Percentiles rank a stretch among this genome's conserved stretches.
These are phyloP conservation scores for Vigna trinervia DNA, from an alignment of 306 rosid species.

Conservation along the genomic window DNA sequence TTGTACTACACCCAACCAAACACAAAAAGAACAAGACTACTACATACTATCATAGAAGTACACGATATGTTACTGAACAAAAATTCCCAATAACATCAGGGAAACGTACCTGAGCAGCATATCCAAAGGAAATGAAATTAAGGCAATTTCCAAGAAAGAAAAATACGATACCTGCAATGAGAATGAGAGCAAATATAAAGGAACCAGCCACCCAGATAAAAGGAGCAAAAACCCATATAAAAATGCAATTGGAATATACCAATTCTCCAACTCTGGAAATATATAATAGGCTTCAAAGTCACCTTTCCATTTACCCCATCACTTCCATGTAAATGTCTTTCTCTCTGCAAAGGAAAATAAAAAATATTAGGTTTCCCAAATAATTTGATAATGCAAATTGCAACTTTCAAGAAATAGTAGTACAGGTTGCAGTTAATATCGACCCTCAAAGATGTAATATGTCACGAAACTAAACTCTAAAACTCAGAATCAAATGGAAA, in stretches of 20 bases:
- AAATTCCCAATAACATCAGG: slow-evolving; percentile 20
- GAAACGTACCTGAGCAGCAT: slow-evolving; percentile 92
- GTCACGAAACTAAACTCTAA: slow-evolving; percentile 11
- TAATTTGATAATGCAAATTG: slow-evolving; percentile 26
- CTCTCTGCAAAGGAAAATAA: slow-evolving; percentile 68
- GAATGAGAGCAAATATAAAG: slow-evolving; percentile 31
- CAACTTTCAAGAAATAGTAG: slow-evolving; percentile 13
- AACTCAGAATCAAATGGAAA: slow-evolving; percentile 7
- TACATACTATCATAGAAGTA: slow-evolving; percentile 32
- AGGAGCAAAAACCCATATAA: slow-evolving; percentile 33
- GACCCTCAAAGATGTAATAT: slow-evolving; percentile 25
- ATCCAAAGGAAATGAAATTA: slow-evolving; percentile 90
- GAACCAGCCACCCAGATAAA: slow-evolving; percentile 33
- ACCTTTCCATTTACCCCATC: slow-evolving; percentile 75
- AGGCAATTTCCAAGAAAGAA: slow-evolving; percentile 91
- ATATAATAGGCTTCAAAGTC: slow-evolving; percentile 74
- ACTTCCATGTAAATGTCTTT: slow-evolving; percentile 72
- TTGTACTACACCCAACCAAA: neutral
- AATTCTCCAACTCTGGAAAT: slow-evolving; percentile 91
- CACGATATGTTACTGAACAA: slow-evolving; percentile 13
- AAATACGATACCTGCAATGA: slow-evolving; percentile 72
- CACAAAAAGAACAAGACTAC: neutral
- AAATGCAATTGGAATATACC: slow-evolving; percentile 60
- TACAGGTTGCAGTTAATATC: neutral
- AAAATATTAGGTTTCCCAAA: slow-evolving; percentile 35